These are phyloP conservation scores for Zalerion maritima DNA, from an alignment of 495 filamentous ascomycete species.

Conservation along the genomic window DNA sequence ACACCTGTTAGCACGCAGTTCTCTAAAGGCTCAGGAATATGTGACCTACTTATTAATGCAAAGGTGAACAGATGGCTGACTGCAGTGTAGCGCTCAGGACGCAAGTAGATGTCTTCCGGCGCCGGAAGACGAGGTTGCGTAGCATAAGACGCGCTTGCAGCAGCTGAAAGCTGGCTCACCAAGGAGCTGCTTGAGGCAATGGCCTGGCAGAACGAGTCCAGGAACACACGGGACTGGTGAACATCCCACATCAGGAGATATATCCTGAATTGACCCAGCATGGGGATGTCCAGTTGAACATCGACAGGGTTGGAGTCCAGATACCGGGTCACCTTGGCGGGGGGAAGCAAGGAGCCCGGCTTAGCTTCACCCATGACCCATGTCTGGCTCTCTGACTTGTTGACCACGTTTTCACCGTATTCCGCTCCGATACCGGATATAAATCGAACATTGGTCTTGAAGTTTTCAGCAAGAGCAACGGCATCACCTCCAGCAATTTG, in stretches of 20 bases:
- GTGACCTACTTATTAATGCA: conserved; percentile 31
- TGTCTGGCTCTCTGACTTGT: conserved; percentile 21
- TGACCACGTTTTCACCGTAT: conserved; percentile 45
- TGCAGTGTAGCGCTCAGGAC: conserved; percentile 45
- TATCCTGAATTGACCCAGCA: conserved; percentile 53
- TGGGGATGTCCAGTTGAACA: conserved; percentile 56
- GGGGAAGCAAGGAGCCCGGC: conserved; percentile 45
- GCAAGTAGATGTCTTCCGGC: conserved; percentile 42
- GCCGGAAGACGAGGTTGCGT: conserved; percentile 31
- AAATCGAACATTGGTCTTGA: conserved; percentile 50
- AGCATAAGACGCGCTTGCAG: conserved; percentile 37
- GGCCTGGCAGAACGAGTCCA: conserved; percentile 35
- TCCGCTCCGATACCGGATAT: conserved; percentile 52
- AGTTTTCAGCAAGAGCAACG: conserved; percentile 42
- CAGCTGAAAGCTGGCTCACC: conserved; percentile 31
- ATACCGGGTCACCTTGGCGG: conserved; percentile 49
- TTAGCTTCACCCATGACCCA: conserved; percentile 30
- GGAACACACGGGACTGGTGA: conserved; percentile 32
- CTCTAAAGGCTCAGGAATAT: not conserved
- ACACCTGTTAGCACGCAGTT: conserved; percentile 7
- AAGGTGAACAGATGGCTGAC: conserved; percentile 46
- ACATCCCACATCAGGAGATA: conserved; percentile 49
- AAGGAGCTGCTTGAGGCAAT: conserved; percentile 26
- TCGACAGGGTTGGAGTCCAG: conserved; percentile 59
- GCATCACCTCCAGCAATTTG: conserved; percentile 44